Base-by-base conservation (phyloP, 768 basidiomycete species). In the Rhodosporidiobolus sp. region DNA sequence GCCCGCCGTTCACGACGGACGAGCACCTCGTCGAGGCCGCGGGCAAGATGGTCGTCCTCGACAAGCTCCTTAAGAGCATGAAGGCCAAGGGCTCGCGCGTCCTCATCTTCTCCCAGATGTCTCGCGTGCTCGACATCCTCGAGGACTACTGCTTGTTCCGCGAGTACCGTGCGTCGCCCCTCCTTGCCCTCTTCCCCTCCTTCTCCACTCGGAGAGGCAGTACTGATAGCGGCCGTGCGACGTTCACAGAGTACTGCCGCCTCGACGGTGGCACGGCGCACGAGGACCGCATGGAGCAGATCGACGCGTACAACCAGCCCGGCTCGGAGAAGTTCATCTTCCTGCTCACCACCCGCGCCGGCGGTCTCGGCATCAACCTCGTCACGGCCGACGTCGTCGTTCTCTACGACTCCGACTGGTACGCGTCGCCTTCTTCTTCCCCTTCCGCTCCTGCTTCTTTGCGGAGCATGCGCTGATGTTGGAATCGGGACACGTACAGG, bases 101-200 rank as follows among this genome's bases (percentile, higher is more conserved):
- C 6, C 86, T 97, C 76, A 96, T 99, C 72, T 99, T 99, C 84
- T 95, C 92, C 77, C 96, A 98, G 81, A 98, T 99, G 96, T 94
- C 92, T 82, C 89, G 96, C n/a, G 91, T 98, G 69, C 85, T 97
- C 60, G 96, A 99, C 81, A 98, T 99, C 69, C 81, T 99, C 56
- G 95, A 98, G 80, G 95, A 98, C 79, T 98, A 94, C 81, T 97
- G 94, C 81, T 83, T 95, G 71, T 99, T 97, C 84, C 84, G 94
- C 57, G 83, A 83, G 67, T 94, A 90, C 82, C 88, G 95, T 96
- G 78, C 63, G 92, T 81, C 20, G 49, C 22, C 16, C 7, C 52
- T 11, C 24, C 38, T 3, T 30, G 19, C 38, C 26, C 45, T 32
- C 46, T 84, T 10, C 12, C 63, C 24, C 6, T 43, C 45, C 30